These are phyloP conservation scores for Pestalotiopsis sp. DNA, from an alignment of 2,329 filamentous ascomycete species.

Conservation along the genomic window DNA sequence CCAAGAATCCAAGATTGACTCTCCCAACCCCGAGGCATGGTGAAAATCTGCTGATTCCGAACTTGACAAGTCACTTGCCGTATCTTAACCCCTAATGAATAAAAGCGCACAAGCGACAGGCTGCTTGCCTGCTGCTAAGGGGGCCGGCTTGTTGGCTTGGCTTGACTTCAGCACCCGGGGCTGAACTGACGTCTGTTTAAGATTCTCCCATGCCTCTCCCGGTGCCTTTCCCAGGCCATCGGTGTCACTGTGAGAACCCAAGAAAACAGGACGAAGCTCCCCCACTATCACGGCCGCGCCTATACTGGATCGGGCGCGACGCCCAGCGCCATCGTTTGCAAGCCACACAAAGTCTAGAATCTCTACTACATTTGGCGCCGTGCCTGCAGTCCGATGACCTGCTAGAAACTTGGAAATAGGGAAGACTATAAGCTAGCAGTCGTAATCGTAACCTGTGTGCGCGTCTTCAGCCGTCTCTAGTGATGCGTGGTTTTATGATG, in stretches of 20 bases:
- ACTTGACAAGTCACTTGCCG: background rate
- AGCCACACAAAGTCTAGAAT: background rate
- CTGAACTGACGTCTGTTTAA: slow-evolving; percentile 9
- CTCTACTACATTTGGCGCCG: background rate
- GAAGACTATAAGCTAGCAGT: background rate
- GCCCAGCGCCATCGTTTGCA: background rate
- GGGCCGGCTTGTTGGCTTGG: background rate
- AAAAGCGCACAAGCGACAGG: background rate
- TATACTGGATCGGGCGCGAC: background rate
- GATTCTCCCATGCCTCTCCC: background rate
- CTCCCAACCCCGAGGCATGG: background rate
- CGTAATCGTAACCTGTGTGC: background rate
- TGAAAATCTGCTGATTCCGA: background rate
- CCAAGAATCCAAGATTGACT: background rate
- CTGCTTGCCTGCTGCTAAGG: background rate
- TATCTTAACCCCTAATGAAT: background rate
- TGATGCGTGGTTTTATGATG: background rate
- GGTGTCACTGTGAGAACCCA: background rate
- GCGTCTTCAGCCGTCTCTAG: background rate
- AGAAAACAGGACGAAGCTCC: background rate
- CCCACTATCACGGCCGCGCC: background rate
- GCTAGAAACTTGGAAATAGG: background rate
- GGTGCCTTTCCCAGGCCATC: background rate
- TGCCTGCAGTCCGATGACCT: background rate
- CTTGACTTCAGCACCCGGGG: background rate